Conservation (phyloP, 2,329 filamentous ascomycete species). For the Helotiales sp. region DNA sequence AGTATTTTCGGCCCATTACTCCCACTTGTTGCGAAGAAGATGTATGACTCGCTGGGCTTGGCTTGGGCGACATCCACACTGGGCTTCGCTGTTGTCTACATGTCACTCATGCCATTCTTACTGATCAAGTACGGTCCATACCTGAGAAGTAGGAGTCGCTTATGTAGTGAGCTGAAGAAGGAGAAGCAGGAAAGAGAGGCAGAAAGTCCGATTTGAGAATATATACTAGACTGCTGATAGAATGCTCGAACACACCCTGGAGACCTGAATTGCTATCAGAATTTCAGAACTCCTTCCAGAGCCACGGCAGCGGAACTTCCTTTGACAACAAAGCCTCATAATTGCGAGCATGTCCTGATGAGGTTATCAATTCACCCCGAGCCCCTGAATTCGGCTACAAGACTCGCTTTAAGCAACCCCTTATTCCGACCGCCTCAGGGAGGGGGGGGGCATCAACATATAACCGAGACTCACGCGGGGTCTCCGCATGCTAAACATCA, state of each 20-base stretch:
- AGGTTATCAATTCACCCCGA: not conserved
- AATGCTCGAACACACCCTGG: not conserved
- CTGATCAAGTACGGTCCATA: not conserved
- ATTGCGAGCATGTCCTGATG: too few relatives aligned
- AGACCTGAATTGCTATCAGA: too few relatives aligned
- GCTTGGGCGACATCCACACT: constrained; percentile 9
- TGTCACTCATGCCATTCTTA: not conserved
- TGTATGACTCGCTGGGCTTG: constrained; percentile 40
- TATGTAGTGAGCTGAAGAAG: constrained; percentile 2
- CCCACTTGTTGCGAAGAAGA: constrained; percentile 69
- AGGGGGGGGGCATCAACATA: too few relatives aligned
- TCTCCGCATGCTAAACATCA: not conserved
- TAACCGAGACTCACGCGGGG: constrained; percentile 4
- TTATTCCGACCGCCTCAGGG: constrained; percentile 9
- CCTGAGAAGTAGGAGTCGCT: not conserved
- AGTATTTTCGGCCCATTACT: constrained; percentile 72
- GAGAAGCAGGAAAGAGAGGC: not conserved
- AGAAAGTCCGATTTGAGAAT: not conserved
- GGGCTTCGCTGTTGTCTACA: not conserved
- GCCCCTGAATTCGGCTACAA: constrained; percentile 5
- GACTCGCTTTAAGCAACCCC: not conserved
- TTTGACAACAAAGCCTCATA: too few relatives aligned
- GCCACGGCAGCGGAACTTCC: too few relatives aligned
- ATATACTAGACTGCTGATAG: not conserved
- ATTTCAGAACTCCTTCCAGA: too few relatives aligned